Evolutionary conservation across 139 green algal species (phyloP), one percentile per base, ranked within the genome.

Genomic region (Coccomyxa sp.): DNA sequence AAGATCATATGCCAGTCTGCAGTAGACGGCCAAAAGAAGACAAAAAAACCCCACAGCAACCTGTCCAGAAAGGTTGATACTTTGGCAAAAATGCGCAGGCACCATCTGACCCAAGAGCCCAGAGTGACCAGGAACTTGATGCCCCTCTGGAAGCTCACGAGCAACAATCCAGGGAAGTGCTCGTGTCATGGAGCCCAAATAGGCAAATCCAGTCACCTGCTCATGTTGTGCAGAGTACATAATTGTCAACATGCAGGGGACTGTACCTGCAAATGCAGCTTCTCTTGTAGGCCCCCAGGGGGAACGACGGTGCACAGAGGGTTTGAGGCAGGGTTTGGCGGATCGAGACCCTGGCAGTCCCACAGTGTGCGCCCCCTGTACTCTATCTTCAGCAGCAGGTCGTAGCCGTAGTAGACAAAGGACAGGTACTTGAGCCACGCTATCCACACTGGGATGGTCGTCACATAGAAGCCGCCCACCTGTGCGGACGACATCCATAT

Each of bases 381-480:
- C 71, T 77, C 71, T 38, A 38, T n/a, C 27, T 77, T 77, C 27
- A 77, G 71, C 71, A 77, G 71, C 71, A 77, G 27, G 27, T 77
- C n/a, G 9, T 77, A 77, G 23, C 86, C 90, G 85, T 91, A 95
- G 85, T 91, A 94, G 63, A 95, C 85, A 79, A 92, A 94, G 63
- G 66, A 86, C 15, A 93, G 58, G 87, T 92, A 94, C 59, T 84
- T 86, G 77, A 88, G 76, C 92, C 92, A 95, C 60, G 81, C 75
- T 71, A 95, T 90, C 90, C 90, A 94, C 15, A 85, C 83, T 23
- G 89, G 90, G 32, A 94, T 91, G 74, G 14, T 83, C n/a, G 63
- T 63, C 86, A 77, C n/a, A 81, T 93, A 94, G 82, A 91, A 93
- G 76, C 91, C 89, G 68, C 86, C 87, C 60, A 89, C 84, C 75